These are phyloP conservation scores for Candida multigemmis DNA, from an alignment of 805 yeast species.

Conservation along the genomic window DNA sequence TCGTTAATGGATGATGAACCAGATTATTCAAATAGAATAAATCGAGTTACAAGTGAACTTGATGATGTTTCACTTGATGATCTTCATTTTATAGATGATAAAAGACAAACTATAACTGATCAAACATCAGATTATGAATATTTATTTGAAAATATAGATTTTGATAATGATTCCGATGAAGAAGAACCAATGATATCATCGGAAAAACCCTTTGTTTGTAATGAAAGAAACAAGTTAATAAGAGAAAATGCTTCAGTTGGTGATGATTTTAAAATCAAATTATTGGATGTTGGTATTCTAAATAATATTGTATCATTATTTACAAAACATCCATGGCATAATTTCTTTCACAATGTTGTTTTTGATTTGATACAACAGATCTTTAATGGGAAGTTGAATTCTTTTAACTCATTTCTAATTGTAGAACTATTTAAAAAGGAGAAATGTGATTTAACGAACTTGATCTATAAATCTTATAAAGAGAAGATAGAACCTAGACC, in stretches of 20 bases:
- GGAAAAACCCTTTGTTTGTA: slow-evolving; percentile 34
- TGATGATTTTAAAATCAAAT: slow-evolving; percentile 74
- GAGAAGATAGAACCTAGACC: slow-evolving; percentile 45
- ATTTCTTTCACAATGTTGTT: slow-evolving; percentile 93
- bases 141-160: slow-evolving; percentile 14
- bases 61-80: slow-evolving; percentile 31
- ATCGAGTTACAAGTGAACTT: slow-evolving; percentile 26
- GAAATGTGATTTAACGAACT: slow-evolving; percentile 14
- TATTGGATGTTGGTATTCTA: slow-evolving; percentile 67
- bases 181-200: slow-evolving; percentile 36
- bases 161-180: slow-evolving; percentile 31
- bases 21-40: slow-evolving; percentile 4
- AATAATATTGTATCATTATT: slow-evolving; percentile 64
- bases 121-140: slow-evolving; percentile 11
- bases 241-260: slow-evolving; percentile 69
- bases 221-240: slow-evolving; percentile 19
- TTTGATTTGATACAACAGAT: slow-evolving; percentile 95
- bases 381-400: slow-evolving; percentile 85
- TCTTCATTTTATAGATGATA: slow-evolving; percentile 18
- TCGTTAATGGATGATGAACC: slow-evolving; percentile 6
- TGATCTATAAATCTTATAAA: slow-evolving; percentile 17
- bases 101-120: slow-evolving; percentile 5
- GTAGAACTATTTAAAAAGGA: slow-evolving; percentile 15
- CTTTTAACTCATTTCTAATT: slow-evolving; percentile 55
- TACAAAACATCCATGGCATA: slow-evolving; percentile 90